These are phyloP conservation scores for Podospora conica DNA, from an alignment of 495 filamentous ascomycete genomes.

Conservation along the genomic window DNA sequence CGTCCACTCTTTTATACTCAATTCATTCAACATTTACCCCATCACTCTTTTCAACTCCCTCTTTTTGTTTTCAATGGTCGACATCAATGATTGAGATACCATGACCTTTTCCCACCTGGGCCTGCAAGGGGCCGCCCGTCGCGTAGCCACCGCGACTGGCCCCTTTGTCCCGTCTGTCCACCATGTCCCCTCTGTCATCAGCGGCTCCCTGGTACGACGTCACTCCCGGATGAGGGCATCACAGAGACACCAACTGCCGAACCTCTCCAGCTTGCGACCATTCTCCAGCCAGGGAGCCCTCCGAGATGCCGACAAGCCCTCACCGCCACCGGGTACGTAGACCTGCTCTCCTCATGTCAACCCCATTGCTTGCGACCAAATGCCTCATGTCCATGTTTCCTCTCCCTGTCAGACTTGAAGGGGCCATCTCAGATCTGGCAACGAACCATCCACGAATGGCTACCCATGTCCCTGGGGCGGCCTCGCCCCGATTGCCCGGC, in stretches of 20 bases:
- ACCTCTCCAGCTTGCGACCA: neutral
- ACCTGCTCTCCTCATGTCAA: neutral
- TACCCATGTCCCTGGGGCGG: neutral
- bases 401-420: neutral
- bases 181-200: neutral
- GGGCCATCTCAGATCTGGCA: neutral
- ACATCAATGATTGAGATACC: conserved; percentile 2
- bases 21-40: no score
- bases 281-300: neutral
- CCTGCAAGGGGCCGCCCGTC: conserved; percentile 5
- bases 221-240: neutral
- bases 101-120: neutral
- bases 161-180: no score
- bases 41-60: neutral
- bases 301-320: neutral
- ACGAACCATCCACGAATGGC: neutral
- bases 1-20: conserved; percentile 10
- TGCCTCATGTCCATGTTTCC: neutral
- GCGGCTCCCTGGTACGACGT: neutral
- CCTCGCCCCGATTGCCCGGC: neutral
- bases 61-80: neutral
- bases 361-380: neutral
- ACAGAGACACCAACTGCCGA: neutral
- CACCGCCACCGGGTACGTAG: neutral
- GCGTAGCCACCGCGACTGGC: neutral